A percentile compares a stretch with the other conserved stretches of the same genome.
phyloP scores from a whole-genome alignment of 805 yeast species.

The Lipomyces japonicus region DNA sequence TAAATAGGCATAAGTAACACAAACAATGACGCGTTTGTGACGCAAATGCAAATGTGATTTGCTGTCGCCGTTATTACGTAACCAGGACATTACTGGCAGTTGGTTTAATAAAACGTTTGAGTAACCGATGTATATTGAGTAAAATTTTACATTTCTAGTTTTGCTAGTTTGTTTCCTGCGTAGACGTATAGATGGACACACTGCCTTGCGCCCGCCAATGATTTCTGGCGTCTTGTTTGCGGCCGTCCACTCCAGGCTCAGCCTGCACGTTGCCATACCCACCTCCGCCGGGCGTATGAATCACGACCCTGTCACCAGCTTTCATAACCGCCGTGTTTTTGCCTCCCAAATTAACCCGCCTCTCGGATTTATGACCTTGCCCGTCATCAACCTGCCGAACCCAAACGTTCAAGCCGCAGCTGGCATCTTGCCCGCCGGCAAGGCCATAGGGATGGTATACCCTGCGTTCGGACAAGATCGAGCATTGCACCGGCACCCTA shows the following conservation, averaged over 20 bases:
- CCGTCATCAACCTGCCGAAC: slow-evolving; percentile 36
- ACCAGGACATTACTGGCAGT: no score
- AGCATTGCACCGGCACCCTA: slow-evolving; percentile 61
- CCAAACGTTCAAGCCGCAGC: slow-evolving; percentile 60
- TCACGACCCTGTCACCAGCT: slow-evolving; percentile 63
- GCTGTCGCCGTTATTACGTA: no score
- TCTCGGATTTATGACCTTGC: slow-evolving; percentile 31
- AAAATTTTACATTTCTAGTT: neutral
- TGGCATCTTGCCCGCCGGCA: slow-evolving; percentile 74
- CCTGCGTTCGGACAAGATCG: slow-evolving; percentile 82
- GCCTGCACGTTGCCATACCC: slow-evolving; percentile 53
- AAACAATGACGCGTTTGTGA: no score
- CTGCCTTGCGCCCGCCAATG: slow-evolving; percentile 28
- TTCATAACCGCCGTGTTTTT: slow-evolving; percentile 57
- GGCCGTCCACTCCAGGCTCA: slow-evolving; percentile 8
- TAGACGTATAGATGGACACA: slow-evolving; percentile 16
- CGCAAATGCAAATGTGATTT: no score
- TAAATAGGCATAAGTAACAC: no score
- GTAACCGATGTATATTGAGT: neutral
- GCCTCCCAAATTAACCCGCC: slow-evolving; percentile 53
- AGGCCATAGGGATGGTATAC: slow-evolving; percentile 82
- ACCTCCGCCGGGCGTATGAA: slow-evolving; percentile 84
- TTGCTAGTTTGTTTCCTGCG: slow-evolving; percentile 19
- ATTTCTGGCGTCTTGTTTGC: slow-evolving; percentile 10
- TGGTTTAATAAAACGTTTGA: neutral